These are phyloP conservation scores for Pichia sp. DNA, from an alignment of 1,139 yeast genomes.

Conservation along the genomic window DNA sequence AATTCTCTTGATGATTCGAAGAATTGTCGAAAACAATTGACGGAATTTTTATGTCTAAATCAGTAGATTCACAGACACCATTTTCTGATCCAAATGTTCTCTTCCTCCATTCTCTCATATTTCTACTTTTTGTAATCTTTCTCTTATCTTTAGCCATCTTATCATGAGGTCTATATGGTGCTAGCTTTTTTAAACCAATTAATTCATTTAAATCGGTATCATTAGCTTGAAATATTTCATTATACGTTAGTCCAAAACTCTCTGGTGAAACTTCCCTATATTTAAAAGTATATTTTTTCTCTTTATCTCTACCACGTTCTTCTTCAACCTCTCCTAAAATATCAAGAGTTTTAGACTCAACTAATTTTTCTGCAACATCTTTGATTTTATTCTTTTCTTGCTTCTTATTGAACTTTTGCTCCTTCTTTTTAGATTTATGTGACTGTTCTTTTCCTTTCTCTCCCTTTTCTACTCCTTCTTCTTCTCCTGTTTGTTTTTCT, in stretches of 20 bases:
- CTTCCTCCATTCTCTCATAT: constrained; percentile 86
- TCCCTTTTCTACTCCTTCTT: constrained; percentile 27
- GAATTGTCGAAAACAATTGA: constrained; percentile 20
- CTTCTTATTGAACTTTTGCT: constrained; percentile 33
- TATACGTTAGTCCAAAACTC: constrained; percentile 73
- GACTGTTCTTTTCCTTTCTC: constrained; percentile 28
- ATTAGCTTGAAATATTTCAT: constrained; percentile 87
- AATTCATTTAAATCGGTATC: constrained; percentile 78
- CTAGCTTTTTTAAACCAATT: constrained; percentile 86
- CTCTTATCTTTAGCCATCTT: constrained; percentile 71
- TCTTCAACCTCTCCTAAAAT: constrained; percentile 57
- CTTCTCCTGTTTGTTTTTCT: constrained; percentile 20
- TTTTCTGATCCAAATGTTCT: constrained; percentile 63
- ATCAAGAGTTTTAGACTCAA: constrained; percentile 46
- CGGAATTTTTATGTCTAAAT: constrained; percentile 24
- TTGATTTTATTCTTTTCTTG: constrained; percentile 56
- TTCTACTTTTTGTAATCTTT: constrained; percentile 75
- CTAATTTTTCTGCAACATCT: constrained; percentile 66
- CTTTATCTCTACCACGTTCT: constrained; percentile 45
- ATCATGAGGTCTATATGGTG: constrained; percentile 82
- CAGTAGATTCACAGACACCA: constrained; percentile 37
- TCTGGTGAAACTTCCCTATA: constrained; percentile 97
- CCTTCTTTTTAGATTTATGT: constrained; percentile 34
- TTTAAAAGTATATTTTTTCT: constrained; percentile 52
- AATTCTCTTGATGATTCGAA: constrained; percentile 2